Evolutionary conservation across 2,329 filamentous ascomycete genomes (phyloP).

Genomic region (Furcasterigmium furcatum): DNA sequence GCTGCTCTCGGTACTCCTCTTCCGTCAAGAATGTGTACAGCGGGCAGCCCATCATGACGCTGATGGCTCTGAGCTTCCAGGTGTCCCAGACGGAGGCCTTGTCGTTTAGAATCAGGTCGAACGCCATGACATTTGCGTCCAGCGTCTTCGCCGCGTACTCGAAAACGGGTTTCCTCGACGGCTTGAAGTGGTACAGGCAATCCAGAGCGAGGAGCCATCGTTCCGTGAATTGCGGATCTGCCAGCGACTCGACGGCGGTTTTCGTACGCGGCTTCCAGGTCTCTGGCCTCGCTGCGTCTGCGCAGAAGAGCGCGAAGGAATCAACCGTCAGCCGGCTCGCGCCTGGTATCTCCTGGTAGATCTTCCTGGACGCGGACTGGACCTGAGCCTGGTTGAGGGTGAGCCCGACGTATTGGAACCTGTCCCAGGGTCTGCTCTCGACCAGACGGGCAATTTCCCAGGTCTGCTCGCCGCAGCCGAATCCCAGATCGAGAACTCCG

Average conservation of each 20-base stretch:
- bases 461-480: constrained; percentile 58
- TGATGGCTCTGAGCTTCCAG: constrained; percentile 35
- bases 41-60: constrained; percentile 44
- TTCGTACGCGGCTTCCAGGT: constrained; percentile 30
- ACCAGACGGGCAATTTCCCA: constrained; percentile 34
- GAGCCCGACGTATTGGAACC: constrained; percentile 48
- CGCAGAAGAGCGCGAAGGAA: constrained; percentile 38
- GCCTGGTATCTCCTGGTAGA: constrained; percentile 18
- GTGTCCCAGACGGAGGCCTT: constrained; percentile 21
- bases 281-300: constrained; percentile 44
- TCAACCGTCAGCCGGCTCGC: constrained; percentile 6
- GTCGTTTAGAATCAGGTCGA: constrained; percentile 44
- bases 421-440: constrained; percentile 12
- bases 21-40: constrained; percentile 44
- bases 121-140: constrained; percentile 48
- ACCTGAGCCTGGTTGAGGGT: constrained; percentile 46
- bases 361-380: constrained; percentile 25
- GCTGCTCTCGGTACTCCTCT: constrained; percentile 37
- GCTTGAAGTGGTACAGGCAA: constrained; percentile 54
- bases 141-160: constrained; percentile 33
- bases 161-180: constrained; percentile 45
- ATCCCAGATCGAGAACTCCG: constrained; percentile 50
- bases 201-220: constrained; percentile 54
- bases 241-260: constrained; percentile 20
- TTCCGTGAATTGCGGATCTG: constrained; percentile 20